Percentiles rank a stretch among this genome's conserved stretches.
Evolutionary conservation across 2,329 filamentous ascomycete genomes (phyloP).

Genomic region (Purpureocillium lavendulum): DNA sequence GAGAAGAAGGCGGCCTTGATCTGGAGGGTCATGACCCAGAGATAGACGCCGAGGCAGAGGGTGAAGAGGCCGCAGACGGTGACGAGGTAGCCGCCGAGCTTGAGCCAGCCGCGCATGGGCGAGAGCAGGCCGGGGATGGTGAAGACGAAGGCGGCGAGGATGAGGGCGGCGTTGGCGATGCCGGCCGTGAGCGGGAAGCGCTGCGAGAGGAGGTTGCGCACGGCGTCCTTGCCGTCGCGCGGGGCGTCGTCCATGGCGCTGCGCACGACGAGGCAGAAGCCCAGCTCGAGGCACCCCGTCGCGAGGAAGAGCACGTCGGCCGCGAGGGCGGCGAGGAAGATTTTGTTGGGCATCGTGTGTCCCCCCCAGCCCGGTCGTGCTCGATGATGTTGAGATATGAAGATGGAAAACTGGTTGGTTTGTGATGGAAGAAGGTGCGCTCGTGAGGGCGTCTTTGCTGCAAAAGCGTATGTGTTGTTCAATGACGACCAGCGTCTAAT

Average conservation of each 20-base stretch:
- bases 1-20: slow-evolving; percentile 53
- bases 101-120: slow-evolving; percentile 60
- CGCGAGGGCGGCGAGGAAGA: slow-evolving; percentile 40
- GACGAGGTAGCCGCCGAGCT: slow-evolving; percentile 57
- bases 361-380: too few relatives aligned
- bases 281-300: slow-evolving; percentile 46
- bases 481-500: too few relatives aligned
- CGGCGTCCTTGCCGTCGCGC: slow-evolving; percentile 37
- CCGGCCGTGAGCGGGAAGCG: slow-evolving; percentile 53
- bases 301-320: slow-evolving; percentile 42
- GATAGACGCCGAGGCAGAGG: slow-evolving; percentile 53
- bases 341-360: slow-evolving; percentile 49
- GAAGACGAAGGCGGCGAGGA: slow-evolving; percentile 61
- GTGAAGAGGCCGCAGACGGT: slow-evolving; percentile 56
- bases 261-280: slow-evolving; percentile 44
- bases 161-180: slow-evolving; percentile 63
- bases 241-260: slow-evolving; percentile 34
- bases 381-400: too few relatives aligned
- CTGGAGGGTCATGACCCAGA: slow-evolving; percentile 67
- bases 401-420: too few relatives aligned
- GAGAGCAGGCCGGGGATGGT: slow-evolving; percentile 66
- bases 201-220: slow-evolving; percentile 43
- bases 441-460: too few relatives aligned
- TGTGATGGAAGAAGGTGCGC: too few relatives aligned
- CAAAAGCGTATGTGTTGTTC: too few relatives aligned